Percentiles rank a stretch among this genome's conserved stretches.
These are phyloP conservation scores for Pseudopyrenochaeta lycopersici DNA, from an alignment of 2,329 filamentous ascomycete species.

Conservation along the genomic window DNA sequence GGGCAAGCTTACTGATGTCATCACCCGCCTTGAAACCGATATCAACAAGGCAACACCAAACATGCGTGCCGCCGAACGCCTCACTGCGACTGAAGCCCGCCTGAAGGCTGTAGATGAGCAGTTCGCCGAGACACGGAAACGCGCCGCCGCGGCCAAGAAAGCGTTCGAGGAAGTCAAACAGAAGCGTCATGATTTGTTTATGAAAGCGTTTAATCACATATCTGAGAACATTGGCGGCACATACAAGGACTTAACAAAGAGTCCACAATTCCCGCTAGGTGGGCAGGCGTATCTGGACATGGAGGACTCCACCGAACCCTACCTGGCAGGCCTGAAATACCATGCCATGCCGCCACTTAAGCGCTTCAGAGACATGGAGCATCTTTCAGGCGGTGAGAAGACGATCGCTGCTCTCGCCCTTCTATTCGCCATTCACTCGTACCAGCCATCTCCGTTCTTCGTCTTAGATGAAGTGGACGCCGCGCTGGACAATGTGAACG, in stretches of 20 bases:
- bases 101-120: constrained; percentile 87
- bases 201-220: constrained; percentile 94
- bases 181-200: constrained; percentile 88
- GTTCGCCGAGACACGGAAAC: constrained; percentile 82
- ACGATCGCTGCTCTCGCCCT: constrained; percentile 98
- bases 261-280: constrained; percentile 89
- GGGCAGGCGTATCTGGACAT: constrained; percentile 89
- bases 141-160: constrained; percentile 79
- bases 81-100: constrained; percentile 84
- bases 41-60: constrained; percentile 96
- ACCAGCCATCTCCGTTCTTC: constrained; percentile 95
- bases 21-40: constrained; percentile 76
- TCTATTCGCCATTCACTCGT: constrained; percentile 95
- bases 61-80: constrained; percentile 91
- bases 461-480: constrained; percentile 98
- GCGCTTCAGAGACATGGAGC: constrained; percentile 99
- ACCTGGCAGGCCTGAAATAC: constrained; percentile 95
- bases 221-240: constrained; percentile 92
- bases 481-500: constrained; percentile 97
- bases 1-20: constrained; percentile 78
- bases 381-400: constrained; percentile 96
- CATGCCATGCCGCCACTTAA: constrained; percentile 99
- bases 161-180: constrained; percentile 84
- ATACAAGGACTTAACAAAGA: constrained; percentile 94
- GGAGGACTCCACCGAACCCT: constrained; percentile 95